Conservation (phyloP, 2,329 filamentous ascomycete genomes). For the Didymella glomerata region DNA sequence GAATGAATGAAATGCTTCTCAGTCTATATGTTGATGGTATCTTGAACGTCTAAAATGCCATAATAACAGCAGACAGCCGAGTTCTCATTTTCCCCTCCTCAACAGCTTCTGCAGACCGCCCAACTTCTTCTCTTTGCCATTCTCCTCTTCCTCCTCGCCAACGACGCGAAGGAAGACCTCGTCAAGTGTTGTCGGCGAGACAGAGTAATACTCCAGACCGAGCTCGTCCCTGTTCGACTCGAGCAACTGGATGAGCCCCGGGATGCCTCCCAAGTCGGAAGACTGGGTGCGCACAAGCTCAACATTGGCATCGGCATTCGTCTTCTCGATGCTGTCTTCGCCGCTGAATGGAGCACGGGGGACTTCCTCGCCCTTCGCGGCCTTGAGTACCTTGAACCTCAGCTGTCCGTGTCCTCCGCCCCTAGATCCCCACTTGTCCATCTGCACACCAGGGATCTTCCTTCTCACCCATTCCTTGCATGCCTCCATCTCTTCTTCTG, state of each 20-base stretch:
- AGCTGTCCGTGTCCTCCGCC: slow-evolving; percentile 82
- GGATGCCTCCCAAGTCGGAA: slow-evolving; percentile 61
- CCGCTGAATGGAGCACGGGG: not conserved
- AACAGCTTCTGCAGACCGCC: slow-evolving; percentile 9
- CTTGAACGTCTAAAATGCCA: not conserved
- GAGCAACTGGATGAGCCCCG: slow-evolving; percentile 73
- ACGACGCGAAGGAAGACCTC: slow-evolving; percentile 92
- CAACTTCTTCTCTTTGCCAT: slow-evolving; percentile 15
- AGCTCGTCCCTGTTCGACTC: slow-evolving; percentile 74
- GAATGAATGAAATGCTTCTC: not conserved
- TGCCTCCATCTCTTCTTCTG: slow-evolving; percentile 69
- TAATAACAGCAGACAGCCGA: not conserved
- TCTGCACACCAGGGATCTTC: slow-evolving; percentile 69
- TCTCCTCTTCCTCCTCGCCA: slow-evolving; percentile 70
- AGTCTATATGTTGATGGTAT: slow-evolving; percentile 8
- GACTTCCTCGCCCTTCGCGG: slow-evolving; percentile 42
- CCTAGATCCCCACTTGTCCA: slow-evolving; percentile 68
- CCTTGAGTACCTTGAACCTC: slow-evolving; percentile 77
- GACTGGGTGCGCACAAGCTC: slow-evolving; percentile 33
- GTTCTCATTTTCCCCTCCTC: not conserved
- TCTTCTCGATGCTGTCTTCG: slow-evolving; percentile 23
- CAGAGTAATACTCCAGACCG: slow-evolving; percentile 84
- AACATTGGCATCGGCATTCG: slow-evolving; percentile 27
- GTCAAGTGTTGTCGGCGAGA: slow-evolving; percentile 85
- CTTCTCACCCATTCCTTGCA: slow-evolving; percentile 72